These are phyloP conservation scores for Mallotus repandus DNA, from an alignment of 441 rosid genomes.

Conservation along the genomic window DNA sequence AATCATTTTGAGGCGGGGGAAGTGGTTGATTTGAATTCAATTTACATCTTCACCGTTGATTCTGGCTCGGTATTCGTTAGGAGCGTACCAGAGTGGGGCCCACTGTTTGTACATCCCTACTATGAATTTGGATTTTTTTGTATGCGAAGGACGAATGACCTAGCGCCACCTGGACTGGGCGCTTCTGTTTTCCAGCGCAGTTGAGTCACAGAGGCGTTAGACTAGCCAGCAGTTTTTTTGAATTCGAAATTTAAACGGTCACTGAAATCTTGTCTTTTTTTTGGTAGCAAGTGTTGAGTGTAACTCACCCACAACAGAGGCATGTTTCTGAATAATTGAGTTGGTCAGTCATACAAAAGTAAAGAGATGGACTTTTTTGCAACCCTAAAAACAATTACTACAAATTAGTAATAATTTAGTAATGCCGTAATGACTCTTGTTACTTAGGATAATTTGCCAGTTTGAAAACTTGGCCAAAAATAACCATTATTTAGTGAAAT, in stretches of 20 bases:
- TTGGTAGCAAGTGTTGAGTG: too few relatives aligned
- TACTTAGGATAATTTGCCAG: too few relatives aligned
- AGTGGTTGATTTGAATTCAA: constrained; percentile 39
- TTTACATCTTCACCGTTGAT: constrained; percentile 45
- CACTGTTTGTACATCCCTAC: constrained; percentile 3
- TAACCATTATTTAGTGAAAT: too few relatives aligned
- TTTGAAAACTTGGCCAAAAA: too few relatives aligned
- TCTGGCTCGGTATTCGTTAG: constrained; percentile 37
- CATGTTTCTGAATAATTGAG: constrained; percentile 20
- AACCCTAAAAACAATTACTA: background rate
- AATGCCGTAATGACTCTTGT: background rate
- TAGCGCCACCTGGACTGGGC: constrained; percentile 26
- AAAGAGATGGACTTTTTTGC: background rate
- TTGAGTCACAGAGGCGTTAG: constrained; percentile 33
- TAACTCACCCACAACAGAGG: background rate
- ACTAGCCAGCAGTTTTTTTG: constrained; percentile 28
- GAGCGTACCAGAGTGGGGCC: constrained; percentile 45
- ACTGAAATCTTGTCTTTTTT: constrained; percentile 30
- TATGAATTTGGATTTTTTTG: background rate
- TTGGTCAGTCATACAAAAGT: background rate
- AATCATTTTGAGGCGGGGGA: constrained; percentile 37
- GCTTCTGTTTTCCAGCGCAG: background rate
- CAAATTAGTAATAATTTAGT: background rate
- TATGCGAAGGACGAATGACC: constrained; percentile 19
- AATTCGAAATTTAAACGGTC: constrained; percentile 86